Evolutionary conservation across 192 early-diverging fungal species (phyloP), one percentile per base, ranked within the genome.

Genomic region (Backusella mclennaniae): DNA sequence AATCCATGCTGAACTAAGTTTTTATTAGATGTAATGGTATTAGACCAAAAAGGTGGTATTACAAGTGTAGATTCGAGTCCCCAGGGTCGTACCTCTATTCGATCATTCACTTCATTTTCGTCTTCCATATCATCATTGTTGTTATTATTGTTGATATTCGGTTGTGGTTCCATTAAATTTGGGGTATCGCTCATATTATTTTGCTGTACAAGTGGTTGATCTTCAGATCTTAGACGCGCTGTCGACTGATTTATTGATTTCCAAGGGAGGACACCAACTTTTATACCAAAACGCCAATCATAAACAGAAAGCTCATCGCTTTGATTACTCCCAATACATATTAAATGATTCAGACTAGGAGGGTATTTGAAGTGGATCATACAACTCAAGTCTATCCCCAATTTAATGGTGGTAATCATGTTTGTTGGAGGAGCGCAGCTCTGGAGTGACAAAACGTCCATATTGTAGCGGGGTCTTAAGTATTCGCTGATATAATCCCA

Each of bases 281-380:
- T 77, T 7, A 78, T 36, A n/a, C 80, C 80, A 73, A 78, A 77
- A 4, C 80, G 76, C 80, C 80, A 82, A 67, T 82, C 80, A 21
- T 76, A 82, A 42, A 82, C 49, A 23, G 77, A 71, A 14, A 82
- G 36, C 6, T 82, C 77, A 52, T 75, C 77, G 41, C 63, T 67
- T 42, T 67, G 56, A 23, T 67, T 74, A 29, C 71, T 73, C 29
- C 77, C 77, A 53, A 72, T 78, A 1, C 71, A 72, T 6, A 78
- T 78, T 4, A 78, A 67, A 44, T 78, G 77, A 39, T 78, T 78
- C n/a, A 78, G 33, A 56, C 53, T 39, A 7, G 77, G 38, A 21
- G 70, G 77, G 21, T 73, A 73, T 67, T 74, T 73, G 49, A 78
- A 74, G 69, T 78, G 77, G 12, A 69, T 56, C 77, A 78, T 78